Evolutionary conservation across 768 basidiomycete genomes (phyloP).

Genomic region (Clitopilus passeckerianus): DNA sequence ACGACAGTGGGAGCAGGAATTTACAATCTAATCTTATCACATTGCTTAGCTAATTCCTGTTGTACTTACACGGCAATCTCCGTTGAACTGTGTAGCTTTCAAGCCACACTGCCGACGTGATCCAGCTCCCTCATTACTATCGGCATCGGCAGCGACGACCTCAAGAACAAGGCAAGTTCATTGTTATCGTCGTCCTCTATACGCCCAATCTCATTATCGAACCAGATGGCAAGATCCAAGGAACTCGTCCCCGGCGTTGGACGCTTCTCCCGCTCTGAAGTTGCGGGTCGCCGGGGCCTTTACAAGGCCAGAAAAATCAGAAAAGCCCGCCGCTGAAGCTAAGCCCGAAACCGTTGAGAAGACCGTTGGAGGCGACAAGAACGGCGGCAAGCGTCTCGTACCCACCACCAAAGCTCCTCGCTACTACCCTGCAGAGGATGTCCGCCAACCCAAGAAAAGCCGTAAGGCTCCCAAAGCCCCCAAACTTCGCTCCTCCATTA

Average conservation of each 20-base stretch:
- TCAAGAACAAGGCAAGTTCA: conserved; percentile 43
- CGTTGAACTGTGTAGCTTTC: conserved; percentile 41
- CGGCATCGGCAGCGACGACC: conserved; percentile 47
- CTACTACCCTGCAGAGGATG: conserved; percentile 95
- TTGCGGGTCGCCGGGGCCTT: conserved; percentile 75
- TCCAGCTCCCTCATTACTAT: conserved; percentile 29
- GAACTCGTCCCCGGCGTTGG: conserved; percentile 80
- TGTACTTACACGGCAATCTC: conserved; percentile 22
- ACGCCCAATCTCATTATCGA: conserved; percentile 8
- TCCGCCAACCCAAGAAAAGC: conserved; percentile 85
- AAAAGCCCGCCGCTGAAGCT: conserved; percentile 56
- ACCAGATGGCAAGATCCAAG: conserved; percentile 79
- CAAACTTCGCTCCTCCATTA: conserved; percentile 81
- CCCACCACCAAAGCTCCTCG: conserved; percentile 82
- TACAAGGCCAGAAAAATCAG: conserved; percentile 80
- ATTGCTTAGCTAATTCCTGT: background rate
- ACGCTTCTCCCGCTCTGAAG: conserved; percentile 78
- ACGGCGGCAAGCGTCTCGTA: conserved; percentile 83
- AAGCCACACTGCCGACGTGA: conserved; percentile 32
- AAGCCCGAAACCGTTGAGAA: conserved; percentile 69
- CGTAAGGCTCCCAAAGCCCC: conserved; percentile 82
- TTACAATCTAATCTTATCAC: conserved; percentile 21
- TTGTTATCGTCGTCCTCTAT: conserved; percentile 3
- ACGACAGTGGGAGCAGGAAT: background rate
- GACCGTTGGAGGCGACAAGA: conserved; percentile 83